These are phyloP conservation scores for Peniophora sp. DNA, from an alignment of 1,284 basidiomycete species.

Conservation along the genomic window DNA sequence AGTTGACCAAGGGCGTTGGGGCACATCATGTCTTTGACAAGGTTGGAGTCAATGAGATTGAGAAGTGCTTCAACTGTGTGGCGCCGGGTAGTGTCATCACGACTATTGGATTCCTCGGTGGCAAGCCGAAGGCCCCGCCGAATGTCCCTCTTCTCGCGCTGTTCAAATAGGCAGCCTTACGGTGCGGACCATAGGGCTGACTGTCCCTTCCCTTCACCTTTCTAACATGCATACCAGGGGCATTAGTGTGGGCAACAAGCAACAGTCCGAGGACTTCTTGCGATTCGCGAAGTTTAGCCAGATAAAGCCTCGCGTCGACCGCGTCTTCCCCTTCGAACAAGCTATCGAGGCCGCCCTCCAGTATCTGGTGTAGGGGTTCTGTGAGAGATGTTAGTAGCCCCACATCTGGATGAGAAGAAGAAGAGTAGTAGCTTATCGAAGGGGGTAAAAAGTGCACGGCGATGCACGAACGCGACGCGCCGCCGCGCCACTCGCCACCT, in stretches of 20 bases:
- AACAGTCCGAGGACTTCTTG: slow-evolving; percentile 24
- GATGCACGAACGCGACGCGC: too few species aligned
- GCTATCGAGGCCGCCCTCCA: slow-evolving; percentile 25
- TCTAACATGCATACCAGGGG: not conserved
- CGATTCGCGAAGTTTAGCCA: slow-evolving; percentile 19
- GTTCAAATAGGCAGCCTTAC: not conserved
- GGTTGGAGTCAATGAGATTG: slow-evolving; percentile 14
- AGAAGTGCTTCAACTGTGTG: slow-evolving; percentile 8
- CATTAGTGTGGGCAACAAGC: not conserved
- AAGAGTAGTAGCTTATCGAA: too few species aligned
- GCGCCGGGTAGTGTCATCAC: slow-evolving; percentile 13
- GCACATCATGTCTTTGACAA: slow-evolving; percentile 14
- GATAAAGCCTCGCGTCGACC: slow-evolving; percentile 26
- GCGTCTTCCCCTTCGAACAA: slow-evolving; percentile 28
- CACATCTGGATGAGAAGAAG: too few species aligned
- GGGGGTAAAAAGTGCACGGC: too few species aligned
- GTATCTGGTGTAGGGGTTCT: too few species aligned
- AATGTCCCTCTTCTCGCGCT: not conserved
- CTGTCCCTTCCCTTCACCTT: not conserved
- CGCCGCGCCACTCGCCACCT: too few species aligned
- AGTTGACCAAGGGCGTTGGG: slow-evolving; percentile 10
- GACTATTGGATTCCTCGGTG: slow-evolving; percentile 15
- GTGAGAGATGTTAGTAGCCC: too few species aligned
- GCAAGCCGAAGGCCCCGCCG: not conserved
- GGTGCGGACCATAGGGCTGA: not conserved